Base-by-base conservation (phyloP, 306 rosid genomes). In the Rubus idaeus region DNA sequence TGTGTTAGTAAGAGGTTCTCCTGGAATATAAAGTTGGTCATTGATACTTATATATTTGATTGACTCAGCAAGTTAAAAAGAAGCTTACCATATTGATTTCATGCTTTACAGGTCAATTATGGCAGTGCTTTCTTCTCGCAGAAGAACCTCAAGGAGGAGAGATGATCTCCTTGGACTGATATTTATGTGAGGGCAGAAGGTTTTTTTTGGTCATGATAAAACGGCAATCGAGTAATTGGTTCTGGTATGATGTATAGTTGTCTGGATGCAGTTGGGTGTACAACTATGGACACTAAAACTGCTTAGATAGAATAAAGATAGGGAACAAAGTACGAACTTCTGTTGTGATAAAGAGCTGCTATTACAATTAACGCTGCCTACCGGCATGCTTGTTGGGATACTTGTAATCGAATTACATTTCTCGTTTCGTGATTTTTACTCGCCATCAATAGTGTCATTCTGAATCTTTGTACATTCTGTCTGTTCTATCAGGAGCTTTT, bases 391-490 rank as follows among this genome's bases (percentile, higher is more conserved):
- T 37, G 60, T 51, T 49, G 60, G 37, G 4, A 23, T 13, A 14
- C 12, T 47, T 69, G 45, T 49, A 68, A 66, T 66, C 17, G 40
- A 65, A 30, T 60, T 13, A 26, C 10, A 4, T 60, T 40, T n/a
- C 21, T 4, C 23, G 4, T 67, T 68, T 49, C 46, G 16, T 16
- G 20, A 71, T 55, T 42, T 73, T 20, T 44, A 41, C 5, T 66
- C 18, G 7, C 44, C 5, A 8, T 40, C 20, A 46, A 10, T 73
- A 45, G 73, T 46, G 5, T 21, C 8, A 11, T 41, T 73, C 68
- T 73, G 53, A 73, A 73, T 57, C 68, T 42, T 39, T 73, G 77
- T 73, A n/a, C n/a, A n/a, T n/a, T n/a, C n/a, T n/a, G n/a, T n/a
- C n/a, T n/a, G n/a, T n/a, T n/a, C n/a, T n/a, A n/a, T n/a, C n/a